These are phyloP conservation scores for Omphalea diandra DNA, from an alignment of 441 rosid species.

Conservation along the genomic window DNA sequence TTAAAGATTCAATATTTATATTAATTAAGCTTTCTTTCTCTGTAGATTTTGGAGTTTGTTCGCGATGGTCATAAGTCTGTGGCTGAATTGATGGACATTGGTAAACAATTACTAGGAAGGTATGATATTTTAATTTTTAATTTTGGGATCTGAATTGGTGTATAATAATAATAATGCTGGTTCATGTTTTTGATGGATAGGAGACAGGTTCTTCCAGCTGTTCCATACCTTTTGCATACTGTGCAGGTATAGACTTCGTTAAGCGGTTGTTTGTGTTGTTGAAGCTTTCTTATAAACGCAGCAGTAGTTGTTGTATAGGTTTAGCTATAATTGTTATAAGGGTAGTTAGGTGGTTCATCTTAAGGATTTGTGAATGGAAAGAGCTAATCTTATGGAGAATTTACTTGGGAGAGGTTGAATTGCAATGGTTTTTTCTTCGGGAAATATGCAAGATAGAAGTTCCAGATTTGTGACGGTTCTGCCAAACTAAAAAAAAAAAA, in stretches of 20 bases:
- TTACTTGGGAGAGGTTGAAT: no score
- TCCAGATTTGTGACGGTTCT: no score
- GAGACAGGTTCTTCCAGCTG: slow-evolving; percentile 95
- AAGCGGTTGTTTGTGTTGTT: not conserved
- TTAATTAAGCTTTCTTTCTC: not conserved
- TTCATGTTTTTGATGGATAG: slow-evolving; percentile 33
- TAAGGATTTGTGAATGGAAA: not conserved
- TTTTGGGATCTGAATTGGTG: not conserved
- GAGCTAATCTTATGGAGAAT: not conserved
- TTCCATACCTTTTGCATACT: slow-evolving; percentile 62
- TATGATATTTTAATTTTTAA: slow-evolving; percentile 11
- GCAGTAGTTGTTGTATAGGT: no score
- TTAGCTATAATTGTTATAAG: no score
- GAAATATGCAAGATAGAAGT: no score
- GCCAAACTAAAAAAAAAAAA: no score
- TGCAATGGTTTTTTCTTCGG: no score
- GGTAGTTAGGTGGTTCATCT: not conserved
- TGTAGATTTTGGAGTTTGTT: slow-evolving; percentile 75
- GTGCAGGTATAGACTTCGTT: slow-evolving; percentile 69
- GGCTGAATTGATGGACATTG: slow-evolving; percentile 76
- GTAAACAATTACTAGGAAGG: slow-evolving; percentile 78
- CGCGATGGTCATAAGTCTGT: slow-evolving; percentile 78
- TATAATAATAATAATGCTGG: not conserved
- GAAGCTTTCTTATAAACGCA: not conserved
- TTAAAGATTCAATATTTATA: no score